Conservation (phyloP, 257 asterid species). For the Scutellaria minor region DNA sequence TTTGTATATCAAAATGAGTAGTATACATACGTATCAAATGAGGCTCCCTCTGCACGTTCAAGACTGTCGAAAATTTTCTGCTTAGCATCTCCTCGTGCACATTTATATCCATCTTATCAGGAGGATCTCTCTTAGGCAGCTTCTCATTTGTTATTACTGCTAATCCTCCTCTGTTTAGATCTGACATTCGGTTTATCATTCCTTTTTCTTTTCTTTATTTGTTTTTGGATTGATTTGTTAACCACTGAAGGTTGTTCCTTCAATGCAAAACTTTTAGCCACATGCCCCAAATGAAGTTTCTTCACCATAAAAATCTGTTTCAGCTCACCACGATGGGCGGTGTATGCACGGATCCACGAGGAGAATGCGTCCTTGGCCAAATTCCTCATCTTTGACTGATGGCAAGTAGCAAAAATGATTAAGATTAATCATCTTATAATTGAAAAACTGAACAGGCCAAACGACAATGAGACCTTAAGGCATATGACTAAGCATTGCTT, state of each 20-base stretch:
- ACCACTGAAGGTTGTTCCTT: conserved; percentile 89
- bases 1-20: background rate
- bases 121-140: background rate
- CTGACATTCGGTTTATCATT: conserved; percentile 52
- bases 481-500: background rate
- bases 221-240: conserved; percentile 73
- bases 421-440: conserved; percentile 19
- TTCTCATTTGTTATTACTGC: conserved; percentile 12
- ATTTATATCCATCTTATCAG: background rate
- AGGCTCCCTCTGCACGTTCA: background rate
- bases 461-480: background rate
- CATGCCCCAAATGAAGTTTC: conserved; percentile 95
- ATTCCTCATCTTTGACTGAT: conserved; percentile 61
- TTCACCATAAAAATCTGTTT: conserved; percentile 79
- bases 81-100: background rate
- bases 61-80: background rate
- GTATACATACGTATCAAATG: background rate
- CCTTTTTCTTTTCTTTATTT: conserved; percentile 78
- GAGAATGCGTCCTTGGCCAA: conserved; percentile 80
- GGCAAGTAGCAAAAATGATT: conserved; percentile 27
- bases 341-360: conserved; percentile 90
- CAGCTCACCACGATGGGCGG: conserved; percentile 96
- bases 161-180: conserved; percentile 55
- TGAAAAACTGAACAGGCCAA: background rate
- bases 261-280: conserved; percentile 83